Percentiles rank a stretch among this genome's conserved stretches.
These are phyloP conservation scores for Mortierella hygrophila DNA, from an alignment of 192 early-diverging fungal genomes.

Conservation along the genomic window DNA sequence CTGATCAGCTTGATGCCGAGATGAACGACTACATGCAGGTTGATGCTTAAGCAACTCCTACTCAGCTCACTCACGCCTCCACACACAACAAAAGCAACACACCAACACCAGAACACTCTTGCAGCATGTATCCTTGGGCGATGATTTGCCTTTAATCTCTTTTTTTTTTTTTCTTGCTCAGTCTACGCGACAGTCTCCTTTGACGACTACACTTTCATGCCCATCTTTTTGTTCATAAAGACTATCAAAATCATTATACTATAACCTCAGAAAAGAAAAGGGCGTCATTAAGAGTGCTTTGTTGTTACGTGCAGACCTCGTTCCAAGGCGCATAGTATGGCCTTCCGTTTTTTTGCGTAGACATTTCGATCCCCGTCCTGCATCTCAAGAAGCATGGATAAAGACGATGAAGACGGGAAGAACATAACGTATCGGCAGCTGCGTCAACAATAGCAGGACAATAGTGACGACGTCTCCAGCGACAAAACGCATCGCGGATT, in stretches of 20 bases:
- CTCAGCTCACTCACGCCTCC: not conserved
- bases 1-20: conserved; percentile 62
- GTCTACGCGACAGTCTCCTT: not conserved
- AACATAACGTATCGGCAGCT: too few species aligned
- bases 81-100: not conserved
- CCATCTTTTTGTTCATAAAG: not conserved
- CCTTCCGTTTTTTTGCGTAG: too few species aligned
- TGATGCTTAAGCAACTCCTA: conserved; percentile 37
- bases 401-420: too few species aligned
- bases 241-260: not conserved
- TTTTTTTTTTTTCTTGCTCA: not conserved
- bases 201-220: not conserved
- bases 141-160: not conserved
- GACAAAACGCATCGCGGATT: too few species aligned
- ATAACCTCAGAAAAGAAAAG: not conserved
- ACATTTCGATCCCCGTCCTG: too few species aligned
- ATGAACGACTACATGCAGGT: conserved; percentile 67
- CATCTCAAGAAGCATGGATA: too few species aligned
- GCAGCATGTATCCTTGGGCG: not conserved
- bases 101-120: not conserved
- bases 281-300: not conserved
- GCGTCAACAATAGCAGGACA: too few species aligned
- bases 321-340: too few species aligned
- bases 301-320: too few species aligned
- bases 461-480: too few species aligned